Conservation (phyloP, 2,329 filamentous ascomycete species). For the Neonectria magnoliae region DNA sequence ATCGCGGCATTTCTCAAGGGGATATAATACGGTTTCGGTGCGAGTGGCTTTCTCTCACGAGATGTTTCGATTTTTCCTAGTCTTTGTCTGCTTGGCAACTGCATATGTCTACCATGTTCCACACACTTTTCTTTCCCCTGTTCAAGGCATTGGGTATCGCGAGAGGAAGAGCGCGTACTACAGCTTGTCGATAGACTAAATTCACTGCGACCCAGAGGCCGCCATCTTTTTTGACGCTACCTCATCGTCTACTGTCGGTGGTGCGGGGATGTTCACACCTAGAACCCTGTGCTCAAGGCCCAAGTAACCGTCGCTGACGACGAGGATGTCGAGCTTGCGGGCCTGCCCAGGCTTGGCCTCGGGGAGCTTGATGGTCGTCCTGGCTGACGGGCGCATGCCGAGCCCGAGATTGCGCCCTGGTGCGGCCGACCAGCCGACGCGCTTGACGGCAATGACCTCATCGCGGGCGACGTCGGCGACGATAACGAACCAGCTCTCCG, state of each 20-base stretch:
- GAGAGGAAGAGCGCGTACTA: slow-evolving; percentile 16
- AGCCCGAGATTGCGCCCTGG: slow-evolving; percentile 47
- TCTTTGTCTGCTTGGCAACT: slow-evolving; percentile 3
- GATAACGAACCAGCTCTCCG: slow-evolving; percentile 90
- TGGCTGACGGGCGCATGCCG: slow-evolving; percentile 61
- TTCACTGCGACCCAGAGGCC: slow-evolving; percentile 31
- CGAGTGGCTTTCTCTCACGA: slow-evolving; percentile 30
- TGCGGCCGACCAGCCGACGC: slow-evolving; percentile 74
- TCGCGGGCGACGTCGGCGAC: slow-evolving; percentile 74
- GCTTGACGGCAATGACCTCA: slow-evolving; percentile 86
- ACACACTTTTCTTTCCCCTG: slow-evolving; percentile 22
- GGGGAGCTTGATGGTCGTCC: slow-evolving; percentile 70
- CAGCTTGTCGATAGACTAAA: slow-evolving; percentile 32
- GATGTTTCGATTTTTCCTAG: slow-evolving; percentile 15
- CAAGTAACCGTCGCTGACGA: slow-evolving; percentile 89
- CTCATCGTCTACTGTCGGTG: slow-evolving; percentile 60
- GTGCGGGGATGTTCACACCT: slow-evolving; percentile 62
- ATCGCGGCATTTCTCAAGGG: slow-evolving; percentile 36
- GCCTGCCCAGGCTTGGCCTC: slow-evolving; percentile 54
- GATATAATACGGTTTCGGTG: slow-evolving; percentile 30
- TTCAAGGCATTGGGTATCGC: slow-evolving; percentile 19
- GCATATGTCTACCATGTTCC: slow-evolving; percentile 8
- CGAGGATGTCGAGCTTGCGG: slow-evolving; percentile 75
- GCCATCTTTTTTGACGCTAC: slow-evolving; percentile 53
- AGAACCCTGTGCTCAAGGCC: slow-evolving; percentile 70